Percentiles rank a stretch among this genome's conserved stretches.
These are phyloP conservation scores for Penicillium decumbens DNA, from an alignment of 2,329 filamentous ascomycete genomes.

Conservation along the genomic window DNA sequence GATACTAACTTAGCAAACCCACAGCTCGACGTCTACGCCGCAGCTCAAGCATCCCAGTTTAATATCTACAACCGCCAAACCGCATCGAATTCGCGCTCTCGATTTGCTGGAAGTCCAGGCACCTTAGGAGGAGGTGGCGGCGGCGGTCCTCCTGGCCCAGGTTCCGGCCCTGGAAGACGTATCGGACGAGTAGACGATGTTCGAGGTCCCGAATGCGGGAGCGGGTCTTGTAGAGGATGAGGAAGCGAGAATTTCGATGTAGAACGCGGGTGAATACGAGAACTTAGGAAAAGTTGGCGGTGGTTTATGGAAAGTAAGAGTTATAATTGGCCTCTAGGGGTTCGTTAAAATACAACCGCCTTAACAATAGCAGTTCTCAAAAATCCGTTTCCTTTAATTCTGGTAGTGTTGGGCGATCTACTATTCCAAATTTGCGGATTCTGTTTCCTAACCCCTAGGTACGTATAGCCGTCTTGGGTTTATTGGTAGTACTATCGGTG, in stretches of 20 bases:
- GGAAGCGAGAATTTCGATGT: neutral
- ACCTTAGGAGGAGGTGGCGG: constrained; percentile 27
- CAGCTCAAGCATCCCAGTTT: constrained; percentile 45
- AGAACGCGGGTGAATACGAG: neutral
- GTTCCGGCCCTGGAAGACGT: constrained; percentile 32
- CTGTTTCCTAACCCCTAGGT: too few species aligned
- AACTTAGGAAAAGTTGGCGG: neutral
- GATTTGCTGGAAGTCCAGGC: constrained; percentile 24
- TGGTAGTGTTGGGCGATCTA: too few species aligned
- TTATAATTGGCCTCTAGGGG: too few species aligned
- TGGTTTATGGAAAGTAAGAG: too few species aligned
- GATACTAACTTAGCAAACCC: constrained; percentile 12
- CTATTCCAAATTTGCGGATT: too few species aligned
- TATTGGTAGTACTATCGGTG: too few species aligned
- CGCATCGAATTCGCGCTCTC: constrained; percentile 20
- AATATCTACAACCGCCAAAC: constrained; percentile 37
- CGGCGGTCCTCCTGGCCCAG: constrained; percentile 28
- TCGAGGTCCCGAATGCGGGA: constrained; percentile 46
- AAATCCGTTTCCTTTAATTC: too few species aligned
- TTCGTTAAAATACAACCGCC: too few species aligned
- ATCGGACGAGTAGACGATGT: constrained; percentile 48
- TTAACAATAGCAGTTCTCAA: too few species aligned
- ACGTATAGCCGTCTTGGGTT: too few species aligned
- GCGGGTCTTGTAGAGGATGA: constrained; percentile 31
- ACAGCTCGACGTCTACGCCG: constrained; percentile 45